Evolutionary conservation across 371 early-diverging fungal genomes (phyloP), one percentile per base, ranked within the genome.

Genomic region (Mucor irregularis): DNA sequence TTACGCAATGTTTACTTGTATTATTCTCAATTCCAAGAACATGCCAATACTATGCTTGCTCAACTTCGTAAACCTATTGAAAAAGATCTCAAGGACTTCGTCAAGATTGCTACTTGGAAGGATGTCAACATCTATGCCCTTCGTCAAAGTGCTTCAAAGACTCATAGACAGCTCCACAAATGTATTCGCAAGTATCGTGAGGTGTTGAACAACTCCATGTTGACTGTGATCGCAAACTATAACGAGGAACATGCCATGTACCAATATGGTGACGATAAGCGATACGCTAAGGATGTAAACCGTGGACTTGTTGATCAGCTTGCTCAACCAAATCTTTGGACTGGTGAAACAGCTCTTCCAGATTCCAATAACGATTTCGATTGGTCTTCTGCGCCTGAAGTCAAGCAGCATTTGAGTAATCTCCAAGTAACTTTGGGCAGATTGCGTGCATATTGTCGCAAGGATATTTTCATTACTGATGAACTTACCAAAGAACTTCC

Each of bases 61-160:
- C 68, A 76, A 21, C 58, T 80, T 16, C 84, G 88, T 53, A 82
- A 87, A 55, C 89, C 95, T 4, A 89, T 97, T 34, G 84, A 87
- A 42, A 91, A 89, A 59, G 95, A 98, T 30, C 81, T 98, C 61
- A 85, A 89, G 54, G 93, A 94, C 49, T 94, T 89, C 64, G 96
- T 97, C 43, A 91, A 92, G 73, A 90, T 98, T 56, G 96, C 97
- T 11, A 89, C 83, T 39, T 98, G 97, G 96, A 94, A 95, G 72
- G 99, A 98, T 71, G 89, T 95, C 34, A 98, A 96, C 56, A 90
- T 95, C n/a, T 89, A 89, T 58, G 94, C 98, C 0, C 74, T 98
- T 35, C 85, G 89, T 33, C 92, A 91, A 57, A 91, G 92, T 73
- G 94, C 97, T 2, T 85, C 85, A 44, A 89, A 90, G 75, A 92